Evolutionary conservation across 2,329 filamentous ascomycete species (phyloP).

Genomic region (Rhynchosporium agropyri): DNA sequence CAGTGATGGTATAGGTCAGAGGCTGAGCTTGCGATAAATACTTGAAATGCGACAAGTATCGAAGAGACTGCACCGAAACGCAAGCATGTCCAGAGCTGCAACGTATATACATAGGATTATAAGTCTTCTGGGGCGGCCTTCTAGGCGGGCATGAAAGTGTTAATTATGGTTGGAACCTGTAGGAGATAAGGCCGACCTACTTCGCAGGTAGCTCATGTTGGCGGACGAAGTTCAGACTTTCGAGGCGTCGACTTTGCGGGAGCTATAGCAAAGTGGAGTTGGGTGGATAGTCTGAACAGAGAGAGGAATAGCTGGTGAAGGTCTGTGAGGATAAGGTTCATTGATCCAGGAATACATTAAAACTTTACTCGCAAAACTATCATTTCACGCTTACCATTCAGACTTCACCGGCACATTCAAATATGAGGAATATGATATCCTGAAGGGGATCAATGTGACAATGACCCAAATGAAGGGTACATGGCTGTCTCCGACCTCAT

Average conservation of each 20-base stretch:
- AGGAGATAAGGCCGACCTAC: conserved; percentile 9
- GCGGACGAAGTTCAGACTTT: conserved; percentile 99
- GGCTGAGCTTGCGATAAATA: conserved; percentile 69
- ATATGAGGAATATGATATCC: conserved; percentile 97
- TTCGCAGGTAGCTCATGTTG: conserved; percentile 83
- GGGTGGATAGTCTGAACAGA: conserved; percentile 90
- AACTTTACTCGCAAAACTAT: conserved; percentile 89
- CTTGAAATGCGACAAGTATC: conserved; percentile 68
- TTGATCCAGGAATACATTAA: conserved; percentile 97
- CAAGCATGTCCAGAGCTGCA: conserved; percentile 97
- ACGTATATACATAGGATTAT: conserved; percentile 99
- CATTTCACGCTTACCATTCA: conserved; percentile 94
- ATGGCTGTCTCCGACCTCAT: conserved; percentile 97
- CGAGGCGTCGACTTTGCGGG: conserved; percentile 85
- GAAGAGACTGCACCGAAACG: conserved; percentile 71
- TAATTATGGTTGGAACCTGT: conserved; percentile 46
- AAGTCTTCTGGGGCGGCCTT: conserved; percentile 92
- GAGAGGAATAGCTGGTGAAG: conserved; percentile 82
- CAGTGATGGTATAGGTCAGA: conserved; percentile 56
- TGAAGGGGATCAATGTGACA: conserved; percentile 77
- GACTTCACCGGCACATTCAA: conserved; percentile 99
- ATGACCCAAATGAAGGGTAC: conserved; percentile 96
- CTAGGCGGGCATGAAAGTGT: conserved; percentile 99
- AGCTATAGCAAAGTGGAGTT: conserved; percentile 84
- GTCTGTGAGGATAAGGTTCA: conserved; percentile 85